Evolutionary conservation across 2,329 filamentous ascomycete genomes (phyloP), one percentile per base, ranked within the genome.

Genomic region (Ascosphaera acerosa): DNA sequence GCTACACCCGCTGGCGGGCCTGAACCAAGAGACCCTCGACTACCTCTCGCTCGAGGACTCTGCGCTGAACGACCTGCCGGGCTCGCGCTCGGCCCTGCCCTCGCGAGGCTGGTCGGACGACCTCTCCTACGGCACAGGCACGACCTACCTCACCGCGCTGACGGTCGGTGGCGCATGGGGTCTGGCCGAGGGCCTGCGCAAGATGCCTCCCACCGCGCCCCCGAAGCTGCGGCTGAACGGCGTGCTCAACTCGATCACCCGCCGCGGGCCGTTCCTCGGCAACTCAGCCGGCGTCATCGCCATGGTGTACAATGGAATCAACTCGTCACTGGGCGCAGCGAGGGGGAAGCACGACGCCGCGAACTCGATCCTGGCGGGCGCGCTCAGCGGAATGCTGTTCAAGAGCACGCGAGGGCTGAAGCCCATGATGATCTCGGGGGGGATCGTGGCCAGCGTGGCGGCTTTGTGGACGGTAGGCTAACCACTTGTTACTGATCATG

Each of bases 51-150:
- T 97, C 46, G 87, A 97, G 56, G 89, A 97, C 50, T 77, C 80
- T 31, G 68, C 73, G 17, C 69, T 92, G 35, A 81, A 80, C 37
- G 72, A 89, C 45, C 65, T 90, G 14, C 81, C 82, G 30, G 82
- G 81, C 46, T 66, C 71, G 36, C 76, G 77, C 50, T 89, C 84
- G 27, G 75, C 82, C 33, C 66, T 97, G 33, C 87, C 89, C 27
- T 92, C 82, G 34, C 74, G 87, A 51, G 87, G 87, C 50, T 97
- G 90, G 70, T 90, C 82, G 37, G 87, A 97, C 50, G 87, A 97
- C 52, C 68, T 97, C 36, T 94, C 87, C 58, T 97, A 97, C 52
- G 87, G 89, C 47, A 89, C 87, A 15, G 87, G 87, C 44, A 72
- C 84, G 38, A 91, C 81, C 48, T 97, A 97, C 50, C 62, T 97